Conservation (phyloP, 2,329 filamentous ascomycete genomes). For the Geosmithia putterillii region DNA sequence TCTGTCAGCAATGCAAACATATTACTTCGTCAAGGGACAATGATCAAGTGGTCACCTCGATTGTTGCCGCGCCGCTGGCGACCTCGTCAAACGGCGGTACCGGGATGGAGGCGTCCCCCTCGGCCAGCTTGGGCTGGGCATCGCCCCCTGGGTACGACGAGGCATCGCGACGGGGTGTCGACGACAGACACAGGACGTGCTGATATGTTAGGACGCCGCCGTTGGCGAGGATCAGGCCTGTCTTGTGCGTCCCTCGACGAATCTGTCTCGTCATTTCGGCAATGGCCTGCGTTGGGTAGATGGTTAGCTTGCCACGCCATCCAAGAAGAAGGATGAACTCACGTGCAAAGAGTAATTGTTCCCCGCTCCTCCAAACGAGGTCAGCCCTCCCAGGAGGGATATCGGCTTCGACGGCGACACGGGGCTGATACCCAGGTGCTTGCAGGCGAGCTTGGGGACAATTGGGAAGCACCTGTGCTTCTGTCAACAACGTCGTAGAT, state of each 20-base stretch:
- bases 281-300: constrained; percentile 19
- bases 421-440: constrained; percentile 43
- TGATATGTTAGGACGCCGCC: constrained; percentile 55
- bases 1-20: background rate
- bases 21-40: background rate
- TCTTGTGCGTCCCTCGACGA: constrained; percentile 27
- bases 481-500: background rate
- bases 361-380: constrained; percentile 57
- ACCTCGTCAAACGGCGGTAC: constrained; percentile 6
- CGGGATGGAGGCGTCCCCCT: background rate
- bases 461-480: constrained; percentile 51
- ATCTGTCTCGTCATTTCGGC: constrained; percentile 43
- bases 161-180: constrained; percentile 15
- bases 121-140: constrained; percentile 4
- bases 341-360: constrained; percentile 63
- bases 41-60: no score
- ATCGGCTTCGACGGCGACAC: constrained; percentile 33
- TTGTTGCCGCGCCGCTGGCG: constrained; percentile 9
- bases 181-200: constrained; percentile 46
- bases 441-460: constrained; percentile 52
- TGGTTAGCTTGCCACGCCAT: no score
- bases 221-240: constrained; percentile 51
- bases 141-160: constrained; percentile 6
- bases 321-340: constrained; percentile 10
- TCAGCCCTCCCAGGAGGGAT: constrained; percentile 52